Percentiles rank a stretch among this genome's conserved stretches.
phyloP scores from a whole-genome alignment of 108 stramenopile genomes.

The Nitzschia sp. region DNA sequence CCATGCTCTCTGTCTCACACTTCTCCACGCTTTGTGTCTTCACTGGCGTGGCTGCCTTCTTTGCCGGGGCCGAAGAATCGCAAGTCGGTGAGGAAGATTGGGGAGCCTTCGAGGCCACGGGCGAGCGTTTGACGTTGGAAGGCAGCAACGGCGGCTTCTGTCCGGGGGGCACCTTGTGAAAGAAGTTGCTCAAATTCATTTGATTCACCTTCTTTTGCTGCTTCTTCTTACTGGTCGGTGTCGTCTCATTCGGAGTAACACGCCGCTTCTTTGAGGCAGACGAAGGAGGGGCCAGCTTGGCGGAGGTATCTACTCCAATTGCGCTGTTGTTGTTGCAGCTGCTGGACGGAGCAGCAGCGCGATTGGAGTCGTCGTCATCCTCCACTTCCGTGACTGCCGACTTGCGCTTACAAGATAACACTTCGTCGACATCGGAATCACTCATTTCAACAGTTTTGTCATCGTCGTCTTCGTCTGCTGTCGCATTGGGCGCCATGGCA shows the following conservation, averaged over 20 bases:
- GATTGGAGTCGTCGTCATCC: background rate
- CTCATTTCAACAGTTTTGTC: background rate
- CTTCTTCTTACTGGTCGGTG: conserved; percentile 13
- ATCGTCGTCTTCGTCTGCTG: background rate
- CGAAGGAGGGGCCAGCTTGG: too few relatives aligned
- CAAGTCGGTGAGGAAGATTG: too few relatives aligned
- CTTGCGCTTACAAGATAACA: background rate
- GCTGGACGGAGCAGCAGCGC: background rate
- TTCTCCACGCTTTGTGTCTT: too few relatives aligned
- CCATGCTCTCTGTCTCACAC: too few relatives aligned
- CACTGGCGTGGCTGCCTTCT: too few relatives aligned
- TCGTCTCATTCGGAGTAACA: background rate
- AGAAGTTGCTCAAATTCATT: conserved; percentile 25
- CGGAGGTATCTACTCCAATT: too few relatives aligned
- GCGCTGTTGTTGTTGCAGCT: too few relatives aligned
- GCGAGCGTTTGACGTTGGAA: too few relatives aligned
- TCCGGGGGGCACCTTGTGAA: background rate
- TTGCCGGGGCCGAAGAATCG: too few relatives aligned
- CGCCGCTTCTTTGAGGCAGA: background rate
- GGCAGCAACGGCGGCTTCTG: too few relatives aligned
- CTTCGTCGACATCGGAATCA: background rate
- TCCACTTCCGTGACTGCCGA: background rate
- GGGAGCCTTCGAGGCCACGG: too few relatives aligned
- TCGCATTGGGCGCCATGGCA: background rate
- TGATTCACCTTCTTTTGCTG: conserved; percentile 34